Conservation (phyloP, 179 eudicot genomes). For the Spergularia azorica region DNA sequence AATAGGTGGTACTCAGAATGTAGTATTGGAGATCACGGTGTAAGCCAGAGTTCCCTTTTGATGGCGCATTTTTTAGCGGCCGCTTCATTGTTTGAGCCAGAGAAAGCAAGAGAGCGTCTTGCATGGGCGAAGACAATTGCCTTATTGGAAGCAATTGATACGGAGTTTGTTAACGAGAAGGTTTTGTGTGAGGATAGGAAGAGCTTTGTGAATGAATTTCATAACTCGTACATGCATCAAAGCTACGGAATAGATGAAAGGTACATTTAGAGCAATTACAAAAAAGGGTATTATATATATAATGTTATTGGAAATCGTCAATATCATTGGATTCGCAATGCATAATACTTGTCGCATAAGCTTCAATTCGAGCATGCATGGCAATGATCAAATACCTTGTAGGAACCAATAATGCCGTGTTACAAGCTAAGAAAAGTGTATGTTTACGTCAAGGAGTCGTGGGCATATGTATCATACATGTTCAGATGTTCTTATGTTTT, state of each 20-base stretch:
- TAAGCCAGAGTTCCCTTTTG: conserved; percentile 50
- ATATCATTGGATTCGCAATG: too few species aligned
- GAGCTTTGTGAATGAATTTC: conserved; percentile 47
- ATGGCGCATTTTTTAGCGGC: conserved; percentile 59
- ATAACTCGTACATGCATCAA: conserved; percentile 21
- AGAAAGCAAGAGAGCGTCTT: conserved; percentile 50
- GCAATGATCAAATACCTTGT: too few species aligned
- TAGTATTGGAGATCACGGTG: conserved; percentile 44
- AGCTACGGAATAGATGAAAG: conserved; percentile 33
- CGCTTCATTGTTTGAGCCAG: conserved; percentile 70
- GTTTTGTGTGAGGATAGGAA: conserved; percentile 35
- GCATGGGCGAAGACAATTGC: conserved; percentile 79
- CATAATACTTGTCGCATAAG: too few species aligned
- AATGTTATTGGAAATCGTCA: too few species aligned
- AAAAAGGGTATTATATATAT: too few species aligned
- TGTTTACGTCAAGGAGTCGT: too few species aligned
- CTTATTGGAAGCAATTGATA: conserved; percentile 52
- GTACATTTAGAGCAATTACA: conserved; percentile 14
- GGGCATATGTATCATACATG: too few species aligned
- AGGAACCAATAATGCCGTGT: too few species aligned
- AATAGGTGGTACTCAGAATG: conserved; percentile 65
- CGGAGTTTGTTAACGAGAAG: conserved; percentile 35
- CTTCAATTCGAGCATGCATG: too few species aligned
- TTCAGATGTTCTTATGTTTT: not conserved
- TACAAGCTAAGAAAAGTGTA: too few species aligned